Conservation (phyloP, 352 stramenopile genomes). For the Phytophthora pini region DNA sequence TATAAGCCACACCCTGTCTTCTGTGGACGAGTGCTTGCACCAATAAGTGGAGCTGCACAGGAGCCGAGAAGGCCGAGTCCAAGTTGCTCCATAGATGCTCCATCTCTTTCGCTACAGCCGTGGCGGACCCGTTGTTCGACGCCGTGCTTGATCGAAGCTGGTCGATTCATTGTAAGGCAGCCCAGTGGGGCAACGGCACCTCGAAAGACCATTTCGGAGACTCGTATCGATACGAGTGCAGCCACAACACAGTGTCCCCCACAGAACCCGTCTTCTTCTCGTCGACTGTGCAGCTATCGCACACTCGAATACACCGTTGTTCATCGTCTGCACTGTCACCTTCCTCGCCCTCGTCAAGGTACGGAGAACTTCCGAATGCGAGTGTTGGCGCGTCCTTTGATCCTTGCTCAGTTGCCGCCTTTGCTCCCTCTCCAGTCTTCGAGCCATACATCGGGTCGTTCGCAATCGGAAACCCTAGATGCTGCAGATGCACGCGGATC, state of each 20-base stretch:
- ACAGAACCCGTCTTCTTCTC: not conserved
- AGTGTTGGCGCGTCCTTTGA: not conserved
- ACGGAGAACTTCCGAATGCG: too few species aligned
- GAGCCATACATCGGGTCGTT: conserved; percentile 95
- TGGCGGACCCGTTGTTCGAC: too few species aligned
- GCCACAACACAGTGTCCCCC: conserved; percentile 40
- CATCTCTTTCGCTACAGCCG: too few species aligned
- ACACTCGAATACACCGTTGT: conserved; percentile 29
- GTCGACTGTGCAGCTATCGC: conserved; percentile 18
- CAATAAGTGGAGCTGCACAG: too few species aligned
- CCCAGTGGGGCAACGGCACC: conserved; percentile 53
- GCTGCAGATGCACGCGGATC: conserved; percentile 94
- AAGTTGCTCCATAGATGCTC: too few species aligned
- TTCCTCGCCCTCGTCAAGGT: not conserved
- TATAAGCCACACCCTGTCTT: too few species aligned
- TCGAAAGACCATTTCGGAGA: conserved; percentile 45
- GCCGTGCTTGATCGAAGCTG: too few species aligned
- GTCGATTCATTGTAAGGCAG: conserved; percentile 1
- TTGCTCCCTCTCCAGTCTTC: not conserved
- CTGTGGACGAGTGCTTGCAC: too few species aligned
- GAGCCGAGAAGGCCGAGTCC: too few species aligned
- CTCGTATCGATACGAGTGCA: conserved; percentile 65
- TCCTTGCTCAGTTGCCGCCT: not conserved
- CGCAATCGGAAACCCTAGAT: conserved; percentile 88
- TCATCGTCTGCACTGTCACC: conserved; percentile 16